phyloP scores from a whole-genome alignment of 805 yeast species.

The Schwanniomyces vanrijiae region DNA sequence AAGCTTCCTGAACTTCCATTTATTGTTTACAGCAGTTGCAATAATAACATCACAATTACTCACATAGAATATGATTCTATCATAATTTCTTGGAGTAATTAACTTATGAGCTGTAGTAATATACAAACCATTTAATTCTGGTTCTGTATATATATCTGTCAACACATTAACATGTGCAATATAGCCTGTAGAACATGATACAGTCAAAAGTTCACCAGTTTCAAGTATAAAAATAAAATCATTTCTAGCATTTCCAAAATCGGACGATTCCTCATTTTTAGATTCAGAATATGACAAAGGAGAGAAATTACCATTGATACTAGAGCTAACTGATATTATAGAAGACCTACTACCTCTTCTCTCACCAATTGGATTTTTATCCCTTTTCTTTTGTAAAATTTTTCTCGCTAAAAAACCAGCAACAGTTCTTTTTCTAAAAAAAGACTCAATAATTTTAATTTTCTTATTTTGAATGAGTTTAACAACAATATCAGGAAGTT shows the following conservation, averaged over 20 bases:
- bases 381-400: conserved; percentile 22
- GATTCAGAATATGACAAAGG: conserved; percentile 18
- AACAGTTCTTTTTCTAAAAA: conserved; percentile 57
- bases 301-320: conserved; percentile 35
- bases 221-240: conserved; percentile 56
- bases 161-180: conserved; percentile 28
- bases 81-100: conserved; percentile 72
- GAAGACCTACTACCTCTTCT: conserved; percentile 32
- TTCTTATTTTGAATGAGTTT: conserved; percentile 16
- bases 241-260: conserved; percentile 26
- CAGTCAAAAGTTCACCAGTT: conserved; percentile 48
- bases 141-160: conserved; percentile 16
- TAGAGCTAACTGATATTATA: conserved; percentile 15
- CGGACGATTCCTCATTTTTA: conserved; percentile 3
- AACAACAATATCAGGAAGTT: conserved; percentile 34
- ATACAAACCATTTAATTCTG: conserved; percentile 5
- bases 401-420: conserved; percentile 44
- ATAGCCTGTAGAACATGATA: conserved; percentile 51
- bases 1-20: conserved; percentile 61
- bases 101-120: conserved; percentile 57
- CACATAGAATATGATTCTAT: conserved; percentile 60
- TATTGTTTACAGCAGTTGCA: conserved; percentile 63
- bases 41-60: conserved; percentile 54
- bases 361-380: conserved; percentile 4
- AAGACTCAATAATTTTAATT: conserved; percentile 51